These are phyloP conservation scores for Microstegium vimineum DNA, from an alignment of 176 grass and related monocot species.

Conservation along the genomic window DNA sequence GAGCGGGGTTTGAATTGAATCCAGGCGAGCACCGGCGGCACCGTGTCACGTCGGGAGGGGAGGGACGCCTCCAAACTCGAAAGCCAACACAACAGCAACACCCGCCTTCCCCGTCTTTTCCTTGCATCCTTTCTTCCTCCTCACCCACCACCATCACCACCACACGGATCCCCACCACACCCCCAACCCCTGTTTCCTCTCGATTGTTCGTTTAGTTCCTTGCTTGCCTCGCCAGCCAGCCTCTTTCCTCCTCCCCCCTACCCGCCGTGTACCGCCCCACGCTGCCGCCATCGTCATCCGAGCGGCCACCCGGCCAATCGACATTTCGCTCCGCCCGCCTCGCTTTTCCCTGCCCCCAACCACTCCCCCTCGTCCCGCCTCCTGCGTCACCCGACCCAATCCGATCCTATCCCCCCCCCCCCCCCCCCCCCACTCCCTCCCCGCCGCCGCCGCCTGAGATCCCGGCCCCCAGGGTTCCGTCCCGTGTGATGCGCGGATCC, in stretches of 20 bases:
- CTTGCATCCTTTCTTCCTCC: background rate
- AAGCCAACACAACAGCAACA: background rate
- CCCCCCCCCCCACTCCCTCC: no score
- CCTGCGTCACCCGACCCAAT: background rate
- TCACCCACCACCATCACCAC: constrained; percentile 23
- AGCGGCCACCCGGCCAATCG: constrained; percentile 27
- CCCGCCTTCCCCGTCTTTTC: constrained; percentile 7
- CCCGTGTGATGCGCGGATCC: constrained; percentile 41
- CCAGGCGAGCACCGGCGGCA: background rate
- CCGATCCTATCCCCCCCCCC: background rate
- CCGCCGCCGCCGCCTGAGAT: background rate
- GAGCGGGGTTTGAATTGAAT: constrained; percentile 14
- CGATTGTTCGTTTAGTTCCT: constrained; percentile 12
- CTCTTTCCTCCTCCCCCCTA: background rate
- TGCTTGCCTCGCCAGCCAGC: background rate
- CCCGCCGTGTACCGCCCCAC: background rate
- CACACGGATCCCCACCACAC: background rate
- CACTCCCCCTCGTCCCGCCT: constrained; percentile 4
- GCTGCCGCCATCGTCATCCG: background rate
- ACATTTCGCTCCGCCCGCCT: background rate
- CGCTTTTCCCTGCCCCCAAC: constrained; percentile 22
- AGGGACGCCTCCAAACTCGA: background rate
- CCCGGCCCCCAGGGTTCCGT: background rate
- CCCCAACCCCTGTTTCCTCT: background rate
- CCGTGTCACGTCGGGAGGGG: constrained; percentile 3